Percentiles rank a stretch among this genome's conserved stretches.
Evolutionary conservation across 2,329 filamentous ascomycete genomes (phyloP).

Genomic region (Pseudohalonectria lignicola): DNA sequence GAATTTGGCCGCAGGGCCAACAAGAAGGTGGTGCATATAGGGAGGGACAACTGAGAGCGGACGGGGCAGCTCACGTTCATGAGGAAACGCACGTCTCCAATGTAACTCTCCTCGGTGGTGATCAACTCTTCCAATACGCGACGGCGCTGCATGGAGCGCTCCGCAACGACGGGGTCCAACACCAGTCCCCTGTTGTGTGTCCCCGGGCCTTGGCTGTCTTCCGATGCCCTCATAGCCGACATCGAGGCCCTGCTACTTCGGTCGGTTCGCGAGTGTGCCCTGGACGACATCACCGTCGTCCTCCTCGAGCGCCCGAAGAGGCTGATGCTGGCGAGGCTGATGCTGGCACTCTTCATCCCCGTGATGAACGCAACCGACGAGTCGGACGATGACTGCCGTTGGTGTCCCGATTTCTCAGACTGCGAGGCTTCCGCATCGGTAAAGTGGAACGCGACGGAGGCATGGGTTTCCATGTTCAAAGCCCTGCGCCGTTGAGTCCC

Average conservation of each 20-base stretch:
- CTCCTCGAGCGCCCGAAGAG: conserved; percentile 46
- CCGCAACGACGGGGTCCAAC: conserved; percentile 58
- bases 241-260: conserved; percentile 52
- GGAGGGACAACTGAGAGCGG: background rate
- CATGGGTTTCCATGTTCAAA: conserved; percentile 10
- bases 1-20: no score
- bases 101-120: conserved; percentile 76
- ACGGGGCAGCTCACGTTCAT: conserved; percentile 53
- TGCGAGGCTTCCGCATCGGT: conserved; percentile 13
- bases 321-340: conserved; percentile 66
- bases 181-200: conserved; percentile 42
- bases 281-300: conserved; percentile 40
- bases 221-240: conserved; percentile 48
- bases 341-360: conserved; percentile 70
- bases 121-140: conserved; percentile 79
- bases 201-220: conserved; percentile 37
- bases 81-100: conserved; percentile 76
- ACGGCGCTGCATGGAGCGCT: conserved; percentile 64
- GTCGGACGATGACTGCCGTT: conserved; percentile 53
- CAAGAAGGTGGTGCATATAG: no score
- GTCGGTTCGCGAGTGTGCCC: conserved; percentile 46
- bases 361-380: conserved; percentile 73
- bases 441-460: conserved; percentile 19
- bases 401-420: conserved; percentile 14
- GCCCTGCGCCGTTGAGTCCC: conserved; percentile 28